Evolutionary conservation across 2,329 filamentous ascomycete species (phyloP).

Genomic region (Arthroderma sp.): DNA sequence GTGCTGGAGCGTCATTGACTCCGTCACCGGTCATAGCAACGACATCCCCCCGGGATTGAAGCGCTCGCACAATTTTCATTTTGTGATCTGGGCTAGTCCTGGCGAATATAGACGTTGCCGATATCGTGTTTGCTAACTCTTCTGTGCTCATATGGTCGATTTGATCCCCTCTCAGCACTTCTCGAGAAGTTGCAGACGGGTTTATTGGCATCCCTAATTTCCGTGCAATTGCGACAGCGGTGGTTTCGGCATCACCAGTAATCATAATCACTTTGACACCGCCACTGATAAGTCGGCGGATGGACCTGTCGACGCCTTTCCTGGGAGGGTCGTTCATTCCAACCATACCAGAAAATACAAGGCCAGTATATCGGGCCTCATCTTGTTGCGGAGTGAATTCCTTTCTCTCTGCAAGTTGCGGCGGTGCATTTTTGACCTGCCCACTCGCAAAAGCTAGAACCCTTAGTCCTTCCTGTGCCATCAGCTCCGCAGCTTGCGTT

Average conservation of each 20-base stretch:
- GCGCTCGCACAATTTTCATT: constrained; percentile 84
- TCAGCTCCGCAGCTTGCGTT: constrained; percentile 62
- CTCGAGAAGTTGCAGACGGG: constrained; percentile 38
- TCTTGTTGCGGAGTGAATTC: constrained; percentile 39
- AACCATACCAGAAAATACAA: constrained; percentile 82
- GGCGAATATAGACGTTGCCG: constrained; percentile 85
- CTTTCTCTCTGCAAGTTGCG: constrained; percentile 35
- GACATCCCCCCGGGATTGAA: constrained; percentile 86
- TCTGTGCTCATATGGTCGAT: constrained; percentile 83
- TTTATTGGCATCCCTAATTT: constrained; percentile 87
- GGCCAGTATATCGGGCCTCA: constrained; percentile 66
- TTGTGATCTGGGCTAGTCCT: constrained; percentile 96
- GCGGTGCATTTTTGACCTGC: constrained; percentile 37
- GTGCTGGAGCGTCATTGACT: constrained; percentile 89
- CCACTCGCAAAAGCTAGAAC: constrained; percentile 92
- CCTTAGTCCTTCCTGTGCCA: constrained; percentile 79
- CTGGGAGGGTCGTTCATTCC: constrained; percentile 96
- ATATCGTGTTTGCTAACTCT: constrained; percentile 72
- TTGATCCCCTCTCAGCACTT: constrained; percentile 77
- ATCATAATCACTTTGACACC: constrained; percentile 99
- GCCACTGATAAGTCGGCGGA: constrained; percentile 78
- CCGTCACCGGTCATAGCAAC: constrained; percentile 98
- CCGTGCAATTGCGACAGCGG: constrained; percentile 81
- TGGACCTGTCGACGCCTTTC: constrained; percentile 77
- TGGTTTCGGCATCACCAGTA: constrained; percentile 90